A percentile compares a stretch with the other conserved stretches of the same genome.
These are phyloP conservation scores for Filosporella fistucella DNA, from an alignment of 495 filamentous ascomycete genomes.

Conservation along the genomic window DNA sequence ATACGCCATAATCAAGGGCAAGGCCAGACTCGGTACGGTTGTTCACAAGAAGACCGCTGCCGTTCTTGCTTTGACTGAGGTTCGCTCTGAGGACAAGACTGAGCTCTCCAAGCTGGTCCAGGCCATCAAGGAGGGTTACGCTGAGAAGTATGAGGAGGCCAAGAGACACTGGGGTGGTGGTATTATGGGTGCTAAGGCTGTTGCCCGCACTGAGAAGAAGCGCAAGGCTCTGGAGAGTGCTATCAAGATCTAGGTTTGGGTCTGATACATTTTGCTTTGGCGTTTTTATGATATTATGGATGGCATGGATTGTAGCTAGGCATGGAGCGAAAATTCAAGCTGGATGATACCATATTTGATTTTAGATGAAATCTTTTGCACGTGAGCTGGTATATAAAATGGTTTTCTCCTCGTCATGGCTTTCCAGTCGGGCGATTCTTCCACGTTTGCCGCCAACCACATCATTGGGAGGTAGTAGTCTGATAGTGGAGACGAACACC, in stretches of 20 bases:
- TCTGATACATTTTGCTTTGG: constrained; percentile 1
- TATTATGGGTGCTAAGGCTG: constrained; percentile 98
- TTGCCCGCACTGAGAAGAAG: constrained; percentile 90
- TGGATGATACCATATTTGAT: constrained; percentile 22
- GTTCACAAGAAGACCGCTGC: constrained; percentile 99
- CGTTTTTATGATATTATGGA: constrained; percentile 24
- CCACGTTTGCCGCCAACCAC: no score
- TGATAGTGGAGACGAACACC: no score
- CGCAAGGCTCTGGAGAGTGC: constrained; percentile 87
- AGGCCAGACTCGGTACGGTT: constrained; percentile 96
- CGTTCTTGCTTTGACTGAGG: constrained; percentile 92
- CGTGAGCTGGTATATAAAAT: no score
- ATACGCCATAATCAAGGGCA: constrained; percentile 99
- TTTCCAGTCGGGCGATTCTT: no score
- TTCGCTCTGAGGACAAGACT: constrained; percentile 93
- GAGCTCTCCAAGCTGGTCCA: constrained; percentile 96
- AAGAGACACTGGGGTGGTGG: constrained; percentile 98
- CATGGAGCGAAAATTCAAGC: constrained; percentile 21
- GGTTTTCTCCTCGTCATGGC: no score
- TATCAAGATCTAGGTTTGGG: constrained; percentile 81
- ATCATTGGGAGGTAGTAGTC: no score
- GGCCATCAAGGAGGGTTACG: constrained; percentile 96
- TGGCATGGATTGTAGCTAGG: constrained; percentile 23
- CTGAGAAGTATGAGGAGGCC: constrained; percentile 89
- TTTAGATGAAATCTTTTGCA: neutral